These are phyloP conservation scores for Pulveroboletus sp. DNA, from an alignment of 768 basidiomycete genomes.

Conservation along the genomic window DNA sequence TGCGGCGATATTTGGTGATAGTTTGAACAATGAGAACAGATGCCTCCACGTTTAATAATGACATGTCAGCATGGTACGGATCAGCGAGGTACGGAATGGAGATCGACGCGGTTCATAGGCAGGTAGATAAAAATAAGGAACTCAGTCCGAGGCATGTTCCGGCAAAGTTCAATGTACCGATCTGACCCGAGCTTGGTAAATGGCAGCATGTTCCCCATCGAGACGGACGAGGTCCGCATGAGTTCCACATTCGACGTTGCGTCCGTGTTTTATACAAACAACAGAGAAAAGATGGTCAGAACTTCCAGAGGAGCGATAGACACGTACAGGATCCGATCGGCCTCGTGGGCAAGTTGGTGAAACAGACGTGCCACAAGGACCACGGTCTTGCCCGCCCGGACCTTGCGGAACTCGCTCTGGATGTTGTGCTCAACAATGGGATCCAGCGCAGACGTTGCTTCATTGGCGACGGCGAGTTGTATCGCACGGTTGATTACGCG, in stretches of 20 bases:
- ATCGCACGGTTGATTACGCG: too few species aligned
- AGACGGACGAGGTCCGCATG: slow-evolving; percentile 26
- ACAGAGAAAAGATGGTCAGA: background rate
- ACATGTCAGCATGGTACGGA: too few species aligned
- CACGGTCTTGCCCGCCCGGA: slow-evolving; percentile 46
- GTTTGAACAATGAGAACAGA: too few species aligned
- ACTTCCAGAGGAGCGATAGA: too few species aligned
- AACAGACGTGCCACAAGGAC: slow-evolving; percentile 57
- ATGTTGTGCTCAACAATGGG: slow-evolving; percentile 50
- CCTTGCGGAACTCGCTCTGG: slow-evolving; percentile 36
- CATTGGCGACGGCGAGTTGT: slow-evolving; percentile 55
- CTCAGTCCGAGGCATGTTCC: too few species aligned
- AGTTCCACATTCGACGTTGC: slow-evolving; percentile 29
- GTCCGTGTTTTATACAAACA: slow-evolving; percentile 33
- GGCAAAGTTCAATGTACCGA: background rate
- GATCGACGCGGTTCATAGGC: too few species aligned
- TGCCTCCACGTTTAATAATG: too few species aligned
- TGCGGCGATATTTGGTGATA: too few species aligned
- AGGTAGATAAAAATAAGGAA: too few species aligned
- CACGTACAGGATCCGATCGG: slow-evolving; percentile 51
- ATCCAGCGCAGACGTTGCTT: slow-evolving; percentile 56
- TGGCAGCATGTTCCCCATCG: slow-evolving; percentile 24
- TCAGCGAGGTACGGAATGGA: too few species aligned
- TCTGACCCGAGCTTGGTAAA: slow-evolving; percentile 25
- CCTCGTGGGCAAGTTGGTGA: slow-evolving; percentile 44